Base-by-base conservation (phyloP, 1,284 basidiomycete species). In the Ganoderma multipileum region DNA sequence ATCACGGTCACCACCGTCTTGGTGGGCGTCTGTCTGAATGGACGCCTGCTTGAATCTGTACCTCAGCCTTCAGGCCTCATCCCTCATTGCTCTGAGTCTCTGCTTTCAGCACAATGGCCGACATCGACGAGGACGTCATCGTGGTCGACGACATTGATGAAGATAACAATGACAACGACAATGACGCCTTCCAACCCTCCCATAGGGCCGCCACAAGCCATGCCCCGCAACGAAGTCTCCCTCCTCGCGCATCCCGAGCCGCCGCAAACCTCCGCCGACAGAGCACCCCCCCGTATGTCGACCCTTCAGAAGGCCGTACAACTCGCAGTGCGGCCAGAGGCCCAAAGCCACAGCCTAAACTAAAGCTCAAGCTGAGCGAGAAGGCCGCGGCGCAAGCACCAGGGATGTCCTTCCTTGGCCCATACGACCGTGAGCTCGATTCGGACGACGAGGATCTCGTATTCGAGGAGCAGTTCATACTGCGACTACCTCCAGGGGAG, bases 381-480 rank as follows among this genome's bases (percentile, higher is more conserved):
- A 93, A 93, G 77, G 88, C 90, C 23, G 92, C 87, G 26, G 88
- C 90, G 54, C 88, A 91, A 75, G 92, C 91, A 38, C 90, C 91
- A 59, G 91, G 91, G 63, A 91, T 89, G 86, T 93, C 91, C 58
- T 96, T 95, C 79, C 80, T 97, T 63, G 95, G 95, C 28, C 86
- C 92, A 26, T 97, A 95, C 78, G 96, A 99, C 81, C 85, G 97
- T 54, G 98, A 99, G 79, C 84, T 99, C 65, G 97, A 99, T 80
- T 96, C 95, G 70, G 93, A 94, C 73, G 95, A 97, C 70, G 95
- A 98, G 71, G 97, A 99, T 63, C 81, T 99, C 68, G 91, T 91
- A 4, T 99, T 99, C 76, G 98, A 99, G 81, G 98, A 99, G 81
- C 97, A 99, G 77, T 98, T 99, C 78, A 92, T 99, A 67, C 83